A percentile compares a stretch with the other conserved stretches of the same genome.
Conservation (phyloP, 495 filamentous ascomycete genomes). For the Schizothecium vesticola region DNA sequence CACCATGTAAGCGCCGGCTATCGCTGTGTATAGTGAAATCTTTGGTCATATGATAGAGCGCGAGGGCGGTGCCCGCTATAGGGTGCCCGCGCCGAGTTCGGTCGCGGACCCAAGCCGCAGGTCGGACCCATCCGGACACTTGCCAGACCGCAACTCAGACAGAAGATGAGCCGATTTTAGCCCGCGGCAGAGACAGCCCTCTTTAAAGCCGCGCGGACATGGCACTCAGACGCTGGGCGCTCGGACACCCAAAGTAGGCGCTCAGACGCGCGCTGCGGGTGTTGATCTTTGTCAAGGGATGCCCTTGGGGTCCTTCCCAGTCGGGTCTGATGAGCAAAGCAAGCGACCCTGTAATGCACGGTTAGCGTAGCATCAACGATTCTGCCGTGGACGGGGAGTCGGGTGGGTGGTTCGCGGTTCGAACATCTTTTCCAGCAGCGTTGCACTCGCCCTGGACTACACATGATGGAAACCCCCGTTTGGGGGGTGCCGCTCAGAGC, state of each 20-base stretch:
- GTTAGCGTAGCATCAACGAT: slow-evolving; percentile 24
- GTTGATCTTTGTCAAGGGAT: background rate
- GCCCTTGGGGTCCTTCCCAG: background rate
- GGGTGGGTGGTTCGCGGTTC: slow-evolving; percentile 10
- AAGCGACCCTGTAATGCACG: background rate
- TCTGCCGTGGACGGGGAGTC: slow-evolving; percentile 16
- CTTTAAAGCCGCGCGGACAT: slow-evolving; percentile 10
- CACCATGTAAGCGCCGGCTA: slow-evolving; percentile 2
- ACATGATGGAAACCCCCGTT: slow-evolving; percentile 14
- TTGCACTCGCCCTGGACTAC: slow-evolving; percentile 11
- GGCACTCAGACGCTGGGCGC: slow-evolving; percentile 6
- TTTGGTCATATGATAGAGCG: background rate
- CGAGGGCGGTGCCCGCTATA: background rate
- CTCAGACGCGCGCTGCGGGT: slow-evolving; percentile 4
- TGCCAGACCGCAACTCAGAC: background rate
- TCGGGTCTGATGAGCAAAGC: background rate
- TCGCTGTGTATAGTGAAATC: background rate
- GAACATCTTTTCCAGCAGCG: slow-evolving; percentile 3
- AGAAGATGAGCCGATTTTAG: background rate
- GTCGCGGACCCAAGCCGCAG: slow-evolving; percentile 5
- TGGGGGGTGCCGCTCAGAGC: background rate
- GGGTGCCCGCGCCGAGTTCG: background rate
- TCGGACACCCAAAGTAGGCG: background rate
- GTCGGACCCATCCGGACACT: slow-evolving; percentile 8
- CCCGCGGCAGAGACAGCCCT: background rate